Percentiles rank a stretch among this genome's conserved stretches.
Evolutionary conservation across 164 flowering plant genomes (phyloP).

Genomic region (Cinnamomum chago): DNA sequence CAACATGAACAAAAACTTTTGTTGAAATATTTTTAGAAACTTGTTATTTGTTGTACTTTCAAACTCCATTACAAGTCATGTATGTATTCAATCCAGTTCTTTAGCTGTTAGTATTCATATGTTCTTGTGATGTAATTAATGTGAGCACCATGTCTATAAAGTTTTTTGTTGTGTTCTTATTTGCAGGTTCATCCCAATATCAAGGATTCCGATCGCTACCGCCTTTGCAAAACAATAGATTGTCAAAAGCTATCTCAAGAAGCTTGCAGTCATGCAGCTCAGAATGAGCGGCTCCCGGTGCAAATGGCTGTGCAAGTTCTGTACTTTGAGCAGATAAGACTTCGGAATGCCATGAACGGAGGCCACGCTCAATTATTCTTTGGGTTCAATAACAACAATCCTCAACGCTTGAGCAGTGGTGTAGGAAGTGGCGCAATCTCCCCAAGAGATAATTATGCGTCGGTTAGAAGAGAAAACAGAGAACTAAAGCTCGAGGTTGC

Average conservation of each 20-base stretch:
- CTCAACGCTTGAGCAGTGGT: conserved; percentile 77
- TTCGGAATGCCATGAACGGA: conserved; percentile 84
- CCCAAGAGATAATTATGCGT: conserved; percentile 94
- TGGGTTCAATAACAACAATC: conserved; percentile 57
- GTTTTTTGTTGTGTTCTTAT: not conserved
- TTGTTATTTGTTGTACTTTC: too few species aligned
- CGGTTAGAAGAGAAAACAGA: conserved; percentile 91
- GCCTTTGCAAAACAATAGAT: conserved; percentile 86
- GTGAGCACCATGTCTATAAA: not conserved
- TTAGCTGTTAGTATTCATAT: too few species aligned
- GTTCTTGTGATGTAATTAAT: not conserved
- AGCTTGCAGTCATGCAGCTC: conserved; percentile 98
- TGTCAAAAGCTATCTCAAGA: conserved; percentile 92
- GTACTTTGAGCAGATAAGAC: conserved; percentile 89
- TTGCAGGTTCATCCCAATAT: conserved; percentile 86
- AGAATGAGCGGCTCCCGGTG: conserved; percentile 86
- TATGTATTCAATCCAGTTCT: not conserved
- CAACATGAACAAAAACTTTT: too few species aligned
- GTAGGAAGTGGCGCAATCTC: conserved; percentile 95
- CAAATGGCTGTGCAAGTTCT: conserved; percentile 97
- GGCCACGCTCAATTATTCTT: conserved; percentile 77
- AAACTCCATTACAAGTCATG: too few species aligned
- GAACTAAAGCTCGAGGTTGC: conserved; percentile 96
- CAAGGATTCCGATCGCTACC: conserved; percentile 75
- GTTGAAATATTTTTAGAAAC: too few species aligned